Evolutionary conservation across 2,329 filamentous ascomycete genomes (phyloP).

Genomic region (Penicillium sp.): DNA sequence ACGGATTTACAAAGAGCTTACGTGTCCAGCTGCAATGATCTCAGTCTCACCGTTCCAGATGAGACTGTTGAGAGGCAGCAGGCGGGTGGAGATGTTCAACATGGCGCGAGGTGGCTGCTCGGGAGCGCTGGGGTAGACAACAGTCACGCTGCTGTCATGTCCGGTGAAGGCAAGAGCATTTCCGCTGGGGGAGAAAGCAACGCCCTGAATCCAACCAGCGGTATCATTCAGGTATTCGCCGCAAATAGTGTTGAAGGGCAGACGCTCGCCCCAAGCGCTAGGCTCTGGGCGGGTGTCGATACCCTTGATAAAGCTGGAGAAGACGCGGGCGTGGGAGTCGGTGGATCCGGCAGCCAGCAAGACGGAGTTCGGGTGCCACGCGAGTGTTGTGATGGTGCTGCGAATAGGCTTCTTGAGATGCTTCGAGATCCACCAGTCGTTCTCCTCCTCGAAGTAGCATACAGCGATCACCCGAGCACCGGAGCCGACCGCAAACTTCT

Average conservation of each 20-base stretch:
- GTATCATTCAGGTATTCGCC: conserved; percentile 96
- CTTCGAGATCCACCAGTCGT: conserved; percentile 99
- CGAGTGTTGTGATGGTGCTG: conserved; percentile 91
- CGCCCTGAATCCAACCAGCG: conserved; percentile 93
- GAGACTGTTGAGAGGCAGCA: conserved; percentile 88
- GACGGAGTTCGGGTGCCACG: conserved; percentile 97
- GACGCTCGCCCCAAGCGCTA: conserved; percentile 87
- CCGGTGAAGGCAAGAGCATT: conserved; percentile 91
- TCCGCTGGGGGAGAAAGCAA: conserved; percentile 89
- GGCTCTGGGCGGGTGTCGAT: conserved; percentile 84
- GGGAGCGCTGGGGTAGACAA: conserved; percentile 89
- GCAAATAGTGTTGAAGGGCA: conserved; percentile 98
- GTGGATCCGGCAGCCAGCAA: conserved; percentile 94
- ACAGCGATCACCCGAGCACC: conserved; percentile 93
- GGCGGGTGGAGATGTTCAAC: conserved; percentile 83
- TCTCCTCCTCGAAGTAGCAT: conserved; percentile 99
- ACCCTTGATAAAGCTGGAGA: conserved; percentile 95
- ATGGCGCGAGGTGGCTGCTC: conserved; percentile 91
- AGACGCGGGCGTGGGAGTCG: conserved; percentile 91
- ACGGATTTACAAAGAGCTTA: conserved; percentile 33
- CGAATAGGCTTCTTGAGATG: conserved; percentile 99
- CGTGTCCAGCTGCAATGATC: conserved; percentile 93
- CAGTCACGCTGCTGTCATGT: conserved; percentile 94
- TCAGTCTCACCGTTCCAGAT: conserved; percentile 91
- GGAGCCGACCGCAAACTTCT: conserved; percentile 96